Evolutionary conservation across 441 rosid species (phyloP), one percentile per base, ranked within the genome.

Genomic region (Corymbia citriodora): DNA sequence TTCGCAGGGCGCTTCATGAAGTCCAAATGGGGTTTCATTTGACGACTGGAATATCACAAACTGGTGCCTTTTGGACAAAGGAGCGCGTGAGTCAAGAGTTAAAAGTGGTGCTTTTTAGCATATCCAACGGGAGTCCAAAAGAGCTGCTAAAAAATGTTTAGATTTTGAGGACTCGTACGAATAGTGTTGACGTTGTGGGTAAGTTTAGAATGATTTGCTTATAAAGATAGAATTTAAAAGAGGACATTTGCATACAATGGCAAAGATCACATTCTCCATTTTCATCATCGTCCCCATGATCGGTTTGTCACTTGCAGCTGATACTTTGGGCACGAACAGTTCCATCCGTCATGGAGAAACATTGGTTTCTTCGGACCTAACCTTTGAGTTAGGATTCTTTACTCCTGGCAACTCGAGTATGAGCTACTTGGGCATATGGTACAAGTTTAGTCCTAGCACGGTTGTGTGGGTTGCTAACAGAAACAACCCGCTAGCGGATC

Each of bases 371-470:
- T 16, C 74, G 10, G 18, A 68, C 0, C 40, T 68, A 68, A 68
- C 2, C 81, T 70, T 90, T 63, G 89, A 87, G 91, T 31, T 90
- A 50, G 89, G 89, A 31, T 90, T 90, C 87, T 90, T 90, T 45
- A 68, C 89, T 40, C 89, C 91, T 6, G 52, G 61, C 7, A 87
- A 49, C 9, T 90, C 89, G 3, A 87, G 81, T 36, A n/a, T 9
- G 12, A 68, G 74, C 74, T 68, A 68, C 40, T 68, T 68, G 40
- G 74, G 74, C 19, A 31, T 68, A 68, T 68, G 74, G 74, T 68
- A 83, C 79, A 53, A 68, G 68, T 87, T 57, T 87, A 79, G 50
- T 23, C 89, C 89, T 29, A 17, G 25, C 45, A 89, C 59, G 11
- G 9, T 89, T 10, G 90, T 83, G 49, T 89, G 90, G 90, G 88